Conservation (phyloP, 441 rosid species). For the Euphorbia celastroides region DNA sequence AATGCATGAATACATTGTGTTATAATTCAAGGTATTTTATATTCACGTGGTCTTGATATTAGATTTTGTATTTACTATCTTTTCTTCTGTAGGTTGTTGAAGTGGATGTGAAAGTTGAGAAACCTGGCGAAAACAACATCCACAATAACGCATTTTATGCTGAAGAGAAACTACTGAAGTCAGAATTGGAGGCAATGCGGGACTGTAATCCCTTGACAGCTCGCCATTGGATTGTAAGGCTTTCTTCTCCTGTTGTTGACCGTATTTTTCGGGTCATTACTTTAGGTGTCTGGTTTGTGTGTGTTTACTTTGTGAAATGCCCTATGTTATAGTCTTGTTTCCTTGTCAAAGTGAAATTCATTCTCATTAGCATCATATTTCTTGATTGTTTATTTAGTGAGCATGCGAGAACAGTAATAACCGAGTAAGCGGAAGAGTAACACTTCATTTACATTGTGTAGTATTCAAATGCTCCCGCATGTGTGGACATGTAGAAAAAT, state of each 20-base stretch:
- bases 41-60: background rate
- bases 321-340: background rate
- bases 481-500: background rate
- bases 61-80: background rate
- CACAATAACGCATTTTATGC: constrained; percentile 86
- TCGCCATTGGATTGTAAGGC: constrained; percentile 86
- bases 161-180: constrained; percentile 59
- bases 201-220: constrained; percentile 70
- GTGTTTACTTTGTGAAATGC: background rate
- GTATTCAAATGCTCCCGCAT: background rate
- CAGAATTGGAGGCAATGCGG: constrained; percentile 71
- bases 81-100: constrained; percentile 55
- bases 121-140: constrained; percentile 68
- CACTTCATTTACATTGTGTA: background rate
- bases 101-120: constrained; percentile 60
- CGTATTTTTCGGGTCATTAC: background rate
- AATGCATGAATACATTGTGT: background rate
- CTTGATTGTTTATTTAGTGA: background rate
- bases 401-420: background rate
- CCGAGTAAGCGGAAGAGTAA: background rate
- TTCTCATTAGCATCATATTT: background rate
- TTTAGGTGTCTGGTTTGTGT: background rate
- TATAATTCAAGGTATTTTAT: background rate
- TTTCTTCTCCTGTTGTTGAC: constrained; percentile 4
- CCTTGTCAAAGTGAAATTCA: background rate